A percentile compares a stretch with the other conserved stretches of the same genome.
Conservation (phyloP, 139 green algal species). For the Micractinium conductrix region DNA sequence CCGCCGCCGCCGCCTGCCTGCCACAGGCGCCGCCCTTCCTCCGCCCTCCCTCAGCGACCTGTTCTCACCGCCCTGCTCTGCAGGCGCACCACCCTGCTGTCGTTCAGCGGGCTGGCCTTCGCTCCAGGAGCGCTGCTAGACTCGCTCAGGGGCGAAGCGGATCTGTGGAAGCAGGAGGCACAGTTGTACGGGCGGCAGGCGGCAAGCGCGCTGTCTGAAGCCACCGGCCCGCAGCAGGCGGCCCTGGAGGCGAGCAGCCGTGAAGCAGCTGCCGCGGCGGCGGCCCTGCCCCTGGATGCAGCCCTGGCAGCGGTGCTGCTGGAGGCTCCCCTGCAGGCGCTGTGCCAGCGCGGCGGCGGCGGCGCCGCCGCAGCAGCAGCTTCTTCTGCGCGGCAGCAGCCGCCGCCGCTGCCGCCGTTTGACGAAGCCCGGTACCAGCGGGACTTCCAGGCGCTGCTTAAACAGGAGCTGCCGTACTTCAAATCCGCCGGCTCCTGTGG, state of each 20-base stretch:
- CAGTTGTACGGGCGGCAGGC: not conserved
- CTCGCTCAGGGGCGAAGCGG: constrained; percentile 3
- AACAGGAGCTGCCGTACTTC: constrained; percentile 25
- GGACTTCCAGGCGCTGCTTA: not conserved
- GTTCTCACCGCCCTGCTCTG: too few relatives aligned
- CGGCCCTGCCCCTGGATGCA: not conserved
- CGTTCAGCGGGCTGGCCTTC: constrained; percentile 1
- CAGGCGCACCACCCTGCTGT: constrained; percentile 26
- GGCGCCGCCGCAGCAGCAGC: not conserved
- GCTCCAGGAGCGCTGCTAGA: constrained; percentile 6
- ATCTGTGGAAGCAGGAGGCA: constrained; percentile 23
- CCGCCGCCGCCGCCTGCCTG: too few relatives aligned
- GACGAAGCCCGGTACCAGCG: not conserved
- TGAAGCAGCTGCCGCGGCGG: not conserved
- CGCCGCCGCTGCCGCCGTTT: not conserved
- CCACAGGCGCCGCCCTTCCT: too few relatives aligned
- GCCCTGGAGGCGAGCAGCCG: not conserved
- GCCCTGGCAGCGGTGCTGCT: constrained; percentile 10
- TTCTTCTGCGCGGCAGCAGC: not conserved
- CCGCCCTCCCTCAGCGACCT: too few relatives aligned
- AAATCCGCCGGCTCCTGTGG: not conserved
- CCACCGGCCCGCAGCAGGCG: not conserved
- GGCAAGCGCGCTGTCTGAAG: not conserved
- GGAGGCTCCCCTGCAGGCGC: constrained; percentile 13
- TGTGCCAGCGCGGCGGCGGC: not conserved